phyloP scores from a whole-genome alignment of 2,329 filamentous ascomycete genomes.

The Daldinia sp. region DNA sequence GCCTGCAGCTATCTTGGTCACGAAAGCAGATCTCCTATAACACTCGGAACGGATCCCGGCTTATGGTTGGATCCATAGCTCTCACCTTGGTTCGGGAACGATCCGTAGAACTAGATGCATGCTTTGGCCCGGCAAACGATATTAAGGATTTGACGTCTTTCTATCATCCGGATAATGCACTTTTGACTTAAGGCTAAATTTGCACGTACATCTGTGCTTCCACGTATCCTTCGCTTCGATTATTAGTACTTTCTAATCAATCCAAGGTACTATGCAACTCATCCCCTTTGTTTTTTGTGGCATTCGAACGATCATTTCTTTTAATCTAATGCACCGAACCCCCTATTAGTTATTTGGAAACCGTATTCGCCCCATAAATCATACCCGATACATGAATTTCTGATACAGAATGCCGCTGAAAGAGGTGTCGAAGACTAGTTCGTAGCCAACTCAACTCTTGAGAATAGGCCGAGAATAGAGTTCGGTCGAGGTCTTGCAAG shows the following conservation, averaged over 20 bases:
- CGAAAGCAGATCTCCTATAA: conserved; percentile 31
- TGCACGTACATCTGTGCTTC: conserved; percentile 33
- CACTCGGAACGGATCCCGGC: conserved; percentile 40
- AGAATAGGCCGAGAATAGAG: neutral
- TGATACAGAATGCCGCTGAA: conserved; percentile 8
- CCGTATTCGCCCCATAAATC: conserved; percentile 22
- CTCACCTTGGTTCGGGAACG: conserved; percentile 29
- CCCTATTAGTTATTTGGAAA: conserved; percentile 21
- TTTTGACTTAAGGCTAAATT: conserved; percentile 41
- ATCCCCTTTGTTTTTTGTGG: conserved; percentile 17
- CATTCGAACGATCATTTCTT: conserved; percentile 17
- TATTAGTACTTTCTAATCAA: conserved; percentile 24
- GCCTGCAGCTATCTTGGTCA: conserved; percentile 37
- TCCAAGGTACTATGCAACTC: conserved; percentile 36
- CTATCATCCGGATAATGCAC: conserved; percentile 43
- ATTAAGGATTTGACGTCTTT: conserved; percentile 35
- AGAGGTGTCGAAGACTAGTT: neutral
- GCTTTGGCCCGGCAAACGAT: conserved; percentile 42
- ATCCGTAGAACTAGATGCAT: conserved; percentile 36
- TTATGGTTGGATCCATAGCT: conserved; percentile 28
- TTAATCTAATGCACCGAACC: conserved; percentile 29
- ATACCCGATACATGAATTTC: neutral
- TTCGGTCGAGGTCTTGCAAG: neutral
- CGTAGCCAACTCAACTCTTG: neutral
- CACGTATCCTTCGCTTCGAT: conserved; percentile 30